phyloP scores from a whole-genome alignment of 83 land plant genomes.

The Picea abies region DNA sequence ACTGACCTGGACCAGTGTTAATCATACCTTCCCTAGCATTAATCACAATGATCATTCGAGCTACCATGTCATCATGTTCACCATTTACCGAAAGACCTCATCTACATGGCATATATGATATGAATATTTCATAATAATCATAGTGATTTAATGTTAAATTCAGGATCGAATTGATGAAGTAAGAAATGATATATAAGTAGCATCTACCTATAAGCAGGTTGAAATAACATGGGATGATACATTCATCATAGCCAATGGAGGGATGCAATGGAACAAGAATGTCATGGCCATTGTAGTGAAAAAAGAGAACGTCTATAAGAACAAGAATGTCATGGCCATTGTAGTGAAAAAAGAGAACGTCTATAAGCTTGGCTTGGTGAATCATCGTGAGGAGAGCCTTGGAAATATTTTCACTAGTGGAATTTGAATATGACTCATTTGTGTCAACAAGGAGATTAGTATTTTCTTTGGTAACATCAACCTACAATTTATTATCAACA shows the following conservation, averaged over 20 bases:
- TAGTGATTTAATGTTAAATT: no score
- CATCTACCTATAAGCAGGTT: conserved; percentile 60
- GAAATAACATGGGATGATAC: conserved; percentile 75
- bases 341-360: conserved; percentile 79
- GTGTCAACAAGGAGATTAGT: no score
- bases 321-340: conserved; percentile 49
- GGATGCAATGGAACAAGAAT: conserved; percentile 48
- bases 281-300: conserved; percentile 90
- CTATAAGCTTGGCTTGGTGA: conserved; percentile 5
- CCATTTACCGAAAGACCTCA: conserved; percentile 55
- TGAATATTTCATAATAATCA: no score
- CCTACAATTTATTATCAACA: no score
- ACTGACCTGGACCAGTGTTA: no score
- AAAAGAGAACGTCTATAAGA: conserved; percentile 56
- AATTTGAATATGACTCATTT: no score
- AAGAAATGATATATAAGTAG: background rate
- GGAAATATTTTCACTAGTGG: no score
- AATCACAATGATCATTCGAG: background rate
- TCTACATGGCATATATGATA: conserved; percentile 19
- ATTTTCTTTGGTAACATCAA: no score
- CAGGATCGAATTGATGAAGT: background rate
- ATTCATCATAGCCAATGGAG: conserved; percentile 43
- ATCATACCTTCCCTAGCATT: no score
- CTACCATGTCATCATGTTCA: conserved; percentile 29
- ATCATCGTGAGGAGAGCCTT: no score